Conservation (phyloP, 768 basidiomycete genomes). For the Kwoniella bestiolae region DNA sequence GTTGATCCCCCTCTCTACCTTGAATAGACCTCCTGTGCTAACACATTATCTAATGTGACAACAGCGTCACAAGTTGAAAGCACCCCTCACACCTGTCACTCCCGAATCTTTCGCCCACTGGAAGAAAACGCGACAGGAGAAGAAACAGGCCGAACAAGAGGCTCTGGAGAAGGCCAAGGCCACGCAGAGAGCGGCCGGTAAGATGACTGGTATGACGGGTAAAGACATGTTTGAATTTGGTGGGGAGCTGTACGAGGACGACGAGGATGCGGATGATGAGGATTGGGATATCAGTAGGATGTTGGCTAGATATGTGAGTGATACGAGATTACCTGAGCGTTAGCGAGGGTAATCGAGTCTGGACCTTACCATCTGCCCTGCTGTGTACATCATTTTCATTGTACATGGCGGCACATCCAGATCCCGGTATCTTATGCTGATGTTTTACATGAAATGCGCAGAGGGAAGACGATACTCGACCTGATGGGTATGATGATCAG, state of each 20-base stretch:
- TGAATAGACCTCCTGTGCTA: background rate
- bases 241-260: slow-evolving; percentile 54
- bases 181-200: slow-evolving; percentile 78
- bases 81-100: slow-evolving; percentile 83
- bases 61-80: slow-evolving; percentile 85
- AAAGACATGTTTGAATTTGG: slow-evolving; percentile 76
- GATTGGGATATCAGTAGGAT: slow-evolving; percentile 57
- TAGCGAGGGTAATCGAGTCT: too few species aligned
- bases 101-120: slow-evolving; percentile 86
- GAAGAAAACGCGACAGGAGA: slow-evolving; percentile 94
- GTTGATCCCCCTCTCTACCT: slow-evolving; percentile 35
- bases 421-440: background rate
- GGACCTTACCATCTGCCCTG: too few species aligned
- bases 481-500: slow-evolving; percentile 19
- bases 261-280: slow-evolving; percentile 50
- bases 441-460: slow-evolving; percentile 9
- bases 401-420: background rate
- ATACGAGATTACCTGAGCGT: too few species aligned
- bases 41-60: background rate
- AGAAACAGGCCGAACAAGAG: slow-evolving; percentile 89
- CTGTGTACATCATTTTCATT: too few species aligned
- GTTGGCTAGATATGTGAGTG: slow-evolving; percentile 54
- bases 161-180: slow-evolving; percentile 81
- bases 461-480: slow-evolving; percentile 44
- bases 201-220: slow-evolving; percentile 90